phyloP scores from a whole-genome alignment of 495 filamentous ascomycete species.

The Podospora bellae-mahoneyi region DNA sequence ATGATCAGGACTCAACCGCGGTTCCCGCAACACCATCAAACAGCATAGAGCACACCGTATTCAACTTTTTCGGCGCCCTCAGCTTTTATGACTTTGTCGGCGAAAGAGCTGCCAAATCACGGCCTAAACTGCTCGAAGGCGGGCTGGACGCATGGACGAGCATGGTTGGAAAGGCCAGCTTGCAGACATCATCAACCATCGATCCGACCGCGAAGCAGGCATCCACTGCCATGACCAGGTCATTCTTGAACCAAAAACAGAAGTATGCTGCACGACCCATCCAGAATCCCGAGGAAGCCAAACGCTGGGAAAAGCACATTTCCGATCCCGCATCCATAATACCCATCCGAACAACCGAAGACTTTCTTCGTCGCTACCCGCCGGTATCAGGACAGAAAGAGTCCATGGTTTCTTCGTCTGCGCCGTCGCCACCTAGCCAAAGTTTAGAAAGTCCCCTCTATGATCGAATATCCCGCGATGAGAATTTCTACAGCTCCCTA shows the following conservation, averaged over 20 bases:
- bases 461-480: neutral
- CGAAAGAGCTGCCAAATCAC: conserved; percentile 38
- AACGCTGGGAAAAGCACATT: conserved; percentile 39
- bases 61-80: conserved; percentile 72
- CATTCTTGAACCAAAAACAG: conserved; percentile 23
- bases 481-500: conserved; percentile 16
- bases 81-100: conserved; percentile 68
- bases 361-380: conserved; percentile 80
- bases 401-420: conserved; percentile 59
- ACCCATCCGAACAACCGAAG: conserved; percentile 57
- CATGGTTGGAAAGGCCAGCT: conserved; percentile 65
- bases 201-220: neutral
- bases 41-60: conserved; percentile 56
- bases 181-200: conserved; percentile 42
- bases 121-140: conserved; percentile 71
- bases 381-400: conserved; percentile 66
- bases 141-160: conserved; percentile 84
- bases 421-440: neutral
- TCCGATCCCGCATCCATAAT: conserved; percentile 45
- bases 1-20: conserved; percentile 65
- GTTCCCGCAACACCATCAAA: conserved; percentile 41
- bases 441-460: neutral
- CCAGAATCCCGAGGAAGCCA: conserved; percentile 38
- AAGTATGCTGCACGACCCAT: conserved; percentile 29
- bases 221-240: conserved; percentile 15